Conservation (phyloP, 83 land plant genomes). For the Larix sibirica region DNA sequence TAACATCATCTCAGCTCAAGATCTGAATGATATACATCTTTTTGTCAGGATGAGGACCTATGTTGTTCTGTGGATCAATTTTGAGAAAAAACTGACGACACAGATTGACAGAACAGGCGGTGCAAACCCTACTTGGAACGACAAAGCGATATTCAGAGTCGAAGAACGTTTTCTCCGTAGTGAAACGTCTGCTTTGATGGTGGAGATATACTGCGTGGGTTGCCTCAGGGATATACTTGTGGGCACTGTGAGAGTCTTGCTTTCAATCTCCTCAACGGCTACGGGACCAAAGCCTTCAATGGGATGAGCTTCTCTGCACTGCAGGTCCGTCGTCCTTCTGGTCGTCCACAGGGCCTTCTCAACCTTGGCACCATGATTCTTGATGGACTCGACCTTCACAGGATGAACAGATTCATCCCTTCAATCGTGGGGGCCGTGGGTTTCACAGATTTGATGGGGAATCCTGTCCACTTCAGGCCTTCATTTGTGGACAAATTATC, state of each 20-base stretch:
- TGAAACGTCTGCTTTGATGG: conserved; percentile 42
- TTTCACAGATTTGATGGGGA: not conserved
- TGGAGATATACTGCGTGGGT: conserved; percentile 29
- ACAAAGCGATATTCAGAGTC: too few species aligned
- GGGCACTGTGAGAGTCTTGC: conserved; percentile 39
- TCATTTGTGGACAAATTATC: not conserved
- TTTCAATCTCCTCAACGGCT: conserved; percentile 17
- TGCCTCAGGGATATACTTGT: conserved; percentile 31
- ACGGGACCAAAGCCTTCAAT: not conserved
- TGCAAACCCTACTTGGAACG: too few species aligned
- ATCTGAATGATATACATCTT: conserved; percentile 19
- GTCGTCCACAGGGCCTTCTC: conserved; percentile 53
- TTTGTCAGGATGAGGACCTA: conserved; percentile 41
- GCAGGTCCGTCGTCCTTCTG: conserved; percentile 46
- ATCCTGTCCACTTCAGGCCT: not conserved
- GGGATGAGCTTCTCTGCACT: conserved; percentile 34
- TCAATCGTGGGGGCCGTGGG: not conserved
- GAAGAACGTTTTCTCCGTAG: conserved; percentile 30
- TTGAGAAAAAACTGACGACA: conserved; percentile 25
- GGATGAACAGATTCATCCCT: not conserved
- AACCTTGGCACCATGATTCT: conserved; percentile 43
- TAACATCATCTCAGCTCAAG: conserved; percentile 55
- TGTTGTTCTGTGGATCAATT: conserved; percentile 46
- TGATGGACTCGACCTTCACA: conserved; percentile 13
- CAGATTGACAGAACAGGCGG: too few species aligned